Base-by-base conservation (phyloP, 306 rosid genomes). In the Arachis hypogaea region DNA sequence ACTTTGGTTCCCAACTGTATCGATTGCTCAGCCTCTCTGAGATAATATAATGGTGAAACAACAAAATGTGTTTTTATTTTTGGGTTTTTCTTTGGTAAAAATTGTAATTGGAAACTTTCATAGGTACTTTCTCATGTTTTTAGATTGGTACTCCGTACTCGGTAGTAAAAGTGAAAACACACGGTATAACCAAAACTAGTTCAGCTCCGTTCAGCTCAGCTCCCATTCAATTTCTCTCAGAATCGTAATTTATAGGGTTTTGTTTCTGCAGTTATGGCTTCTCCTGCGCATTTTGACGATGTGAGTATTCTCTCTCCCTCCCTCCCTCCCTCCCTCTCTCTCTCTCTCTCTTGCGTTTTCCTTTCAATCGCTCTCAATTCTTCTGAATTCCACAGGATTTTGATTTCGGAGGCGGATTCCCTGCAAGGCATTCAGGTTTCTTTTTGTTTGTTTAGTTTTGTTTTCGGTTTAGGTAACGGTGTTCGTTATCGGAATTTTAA, bases 371-470 rank as follows among this genome's bases (percentile, higher is more conserved):
- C 4, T 43, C 46, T 54, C n/a, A 56, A 18, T 64, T 57, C 46
- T 80, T 7, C 33, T 58, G 7, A 71, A 11, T 7, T 46, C 36
- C 36, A 3, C 55, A 93, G 98, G 98, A 93, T 16, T 95, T 89
- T 72, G 98, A 89, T 83, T 93, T 89, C 68, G 97, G 93, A 52
- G 96, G 93, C 33, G 96, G 57, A 46, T 85, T 85, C 72, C 58
- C 82, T 7, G 96, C 86, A 75, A 83, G 87, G 81, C 87, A 85
- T 28, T 80, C 96, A 59, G 96, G 96, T 88, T 65, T 33, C 38
- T 33, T 33, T 33, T 33, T 33, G 4, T 33, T 33, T 4, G 38
- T 33, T 2, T 33, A 2, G 38, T 33, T 59, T 82, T 14, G 3
- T 45, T 71, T 55, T 63, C 28, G 28, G 66, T 22, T 49, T 49